Percentiles rank a stretch among this genome's conserved stretches.
phyloP scores from a whole-genome alignment of 1,139 yeast species.

The Scheffersomyces parashehatae region DNA sequence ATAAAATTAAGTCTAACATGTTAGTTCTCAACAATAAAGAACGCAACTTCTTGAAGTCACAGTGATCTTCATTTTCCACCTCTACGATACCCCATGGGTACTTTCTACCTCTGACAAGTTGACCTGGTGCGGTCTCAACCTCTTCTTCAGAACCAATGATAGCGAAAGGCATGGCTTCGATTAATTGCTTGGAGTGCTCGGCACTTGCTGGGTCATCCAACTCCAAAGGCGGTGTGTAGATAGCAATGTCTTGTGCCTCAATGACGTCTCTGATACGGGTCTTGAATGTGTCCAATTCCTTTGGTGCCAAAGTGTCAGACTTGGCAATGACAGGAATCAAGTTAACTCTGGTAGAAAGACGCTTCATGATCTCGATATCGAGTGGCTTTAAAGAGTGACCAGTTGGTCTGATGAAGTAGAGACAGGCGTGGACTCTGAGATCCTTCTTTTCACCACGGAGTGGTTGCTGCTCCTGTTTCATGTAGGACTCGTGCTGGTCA shows the following conservation, averaged over 20 bases:
- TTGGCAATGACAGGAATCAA: constrained; percentile 94
- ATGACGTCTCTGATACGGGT: constrained; percentile 85
- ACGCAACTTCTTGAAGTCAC: constrained; percentile 93
- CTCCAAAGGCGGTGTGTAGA: constrained; percentile 86
- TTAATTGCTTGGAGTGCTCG: constrained; percentile 78
- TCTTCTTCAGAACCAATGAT: constrained; percentile 90
- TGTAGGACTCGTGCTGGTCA: constrained; percentile 92
- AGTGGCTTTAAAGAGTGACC: constrained; percentile 94
- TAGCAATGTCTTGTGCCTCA: constrained; percentile 87
- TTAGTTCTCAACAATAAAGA: constrained; percentile 86
- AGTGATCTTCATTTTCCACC: constrained; percentile 92
- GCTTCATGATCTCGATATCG: constrained; percentile 92
- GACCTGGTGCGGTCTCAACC: constrained; percentile 74
- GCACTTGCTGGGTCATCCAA: constrained; percentile 72
- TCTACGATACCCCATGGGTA: constrained; percentile 98
- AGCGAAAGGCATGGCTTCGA: constrained; percentile 93
- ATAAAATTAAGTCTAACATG: constrained; percentile 82
- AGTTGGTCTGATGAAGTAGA: constrained; percentile 93
- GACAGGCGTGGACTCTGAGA: constrained; percentile 91
- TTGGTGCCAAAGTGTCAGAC: constrained; percentile 86
- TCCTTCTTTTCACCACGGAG: constrained; percentile 68
- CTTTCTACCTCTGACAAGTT: constrained; percentile 82
- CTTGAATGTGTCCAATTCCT: constrained; percentile 80
- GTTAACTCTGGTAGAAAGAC: constrained; percentile 84
- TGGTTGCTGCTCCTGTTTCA: constrained; percentile 98